These are phyloP conservation scores for Geosmithia flava DNA, from an alignment of 2,329 filamentous ascomycete species.

Conservation along the genomic window DNA sequence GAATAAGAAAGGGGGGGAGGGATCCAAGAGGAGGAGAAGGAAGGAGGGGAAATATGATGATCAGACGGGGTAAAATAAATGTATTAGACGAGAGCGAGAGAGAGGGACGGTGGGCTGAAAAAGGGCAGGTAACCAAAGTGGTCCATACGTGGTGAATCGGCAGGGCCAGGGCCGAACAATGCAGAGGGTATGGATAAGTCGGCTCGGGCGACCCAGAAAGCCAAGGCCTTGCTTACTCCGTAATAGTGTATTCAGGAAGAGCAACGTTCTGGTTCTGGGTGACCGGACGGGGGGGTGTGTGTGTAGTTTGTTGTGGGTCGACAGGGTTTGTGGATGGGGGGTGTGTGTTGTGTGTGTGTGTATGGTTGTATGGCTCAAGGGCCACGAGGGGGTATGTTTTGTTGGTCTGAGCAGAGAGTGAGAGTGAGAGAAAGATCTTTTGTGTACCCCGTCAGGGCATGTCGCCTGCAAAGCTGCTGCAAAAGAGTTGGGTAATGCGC, in stretches of 20 bases:
- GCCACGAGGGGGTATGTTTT: too few relatives aligned
- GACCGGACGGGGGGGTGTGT: neutral
- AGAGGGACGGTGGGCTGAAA: neutral
- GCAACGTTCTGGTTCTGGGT: neutral
- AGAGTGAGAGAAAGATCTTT: too few relatives aligned
- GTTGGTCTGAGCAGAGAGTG: too few relatives aligned
- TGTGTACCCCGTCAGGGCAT: too few relatives aligned
- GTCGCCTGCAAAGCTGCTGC: too few relatives aligned
- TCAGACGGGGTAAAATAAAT: neutral
- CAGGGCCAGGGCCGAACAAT: neutral
- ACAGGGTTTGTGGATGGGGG: neutral
- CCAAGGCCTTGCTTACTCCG: conserved; percentile 1
- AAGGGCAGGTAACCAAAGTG: neutral
- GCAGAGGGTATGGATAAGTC: conserved; percentile 4
- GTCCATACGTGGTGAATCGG: neutral
- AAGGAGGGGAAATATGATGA: neutral
- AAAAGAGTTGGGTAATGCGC: too few relatives aligned
- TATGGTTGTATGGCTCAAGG: too few relatives aligned
- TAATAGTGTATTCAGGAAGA: neutral
- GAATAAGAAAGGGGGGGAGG: neutral
- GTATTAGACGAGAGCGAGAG: neutral
- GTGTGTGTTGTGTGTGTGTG: neutral
- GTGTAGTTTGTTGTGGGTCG: neutral
- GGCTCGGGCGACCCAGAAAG: conserved; percentile 3
- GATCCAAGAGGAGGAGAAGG: neutral